Conservation (phyloP, 805 yeast genomes). For the Wickerhamomyces subpelliculosus region DNA sequence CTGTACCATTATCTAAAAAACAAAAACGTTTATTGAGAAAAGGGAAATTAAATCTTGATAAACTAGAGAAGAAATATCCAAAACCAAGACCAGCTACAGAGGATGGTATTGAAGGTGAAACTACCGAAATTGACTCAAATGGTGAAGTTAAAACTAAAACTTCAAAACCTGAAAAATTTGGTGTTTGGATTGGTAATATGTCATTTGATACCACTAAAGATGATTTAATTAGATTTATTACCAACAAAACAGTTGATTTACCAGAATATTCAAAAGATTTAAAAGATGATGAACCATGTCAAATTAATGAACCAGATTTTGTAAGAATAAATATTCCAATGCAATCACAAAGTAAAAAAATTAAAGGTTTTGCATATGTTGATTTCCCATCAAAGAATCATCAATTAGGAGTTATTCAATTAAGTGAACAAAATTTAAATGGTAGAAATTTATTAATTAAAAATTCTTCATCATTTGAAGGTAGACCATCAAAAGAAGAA, state of each 20-base stretch:
- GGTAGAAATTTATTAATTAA: constrained; percentile 86
- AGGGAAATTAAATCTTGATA: constrained; percentile 58
- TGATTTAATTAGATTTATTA: constrained; percentile 59
- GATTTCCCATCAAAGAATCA: constrained; percentile 63
- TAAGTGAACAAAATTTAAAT: constrained; percentile 68
- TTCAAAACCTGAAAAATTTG: constrained; percentile 40
- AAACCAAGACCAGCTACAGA: constrained; percentile 13
- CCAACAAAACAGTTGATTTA: constrained; percentile 44
- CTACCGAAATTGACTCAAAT: too few relatives aligned
- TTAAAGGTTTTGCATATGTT: constrained; percentile 84
- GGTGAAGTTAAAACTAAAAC: constrained; percentile 25
- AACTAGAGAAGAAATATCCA: constrained; percentile 28
- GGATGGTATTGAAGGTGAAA: constrained; percentile 33
- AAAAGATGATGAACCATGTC: constrained; percentile 24
- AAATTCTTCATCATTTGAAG: constrained; percentile 73
- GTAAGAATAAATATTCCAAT: constrained; percentile 77
- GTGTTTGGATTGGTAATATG: constrained; percentile 94
- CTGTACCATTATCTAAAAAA: constrained; percentile 84
- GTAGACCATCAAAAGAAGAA: constrained; percentile 65
- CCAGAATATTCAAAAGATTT: constrained; percentile 22
- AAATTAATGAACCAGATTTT: constrained; percentile 52
- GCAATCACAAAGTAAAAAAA: constrained; percentile 49
- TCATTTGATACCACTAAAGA: constrained; percentile 78
- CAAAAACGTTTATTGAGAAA: constrained; percentile 82
- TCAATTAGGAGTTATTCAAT: constrained; percentile 51